A percentile compares a stretch with the other conserved stretches of the same genome.
Evolutionary conservation across 805 yeast species (phyloP).

Genomic region (Candida pini): DNA sequence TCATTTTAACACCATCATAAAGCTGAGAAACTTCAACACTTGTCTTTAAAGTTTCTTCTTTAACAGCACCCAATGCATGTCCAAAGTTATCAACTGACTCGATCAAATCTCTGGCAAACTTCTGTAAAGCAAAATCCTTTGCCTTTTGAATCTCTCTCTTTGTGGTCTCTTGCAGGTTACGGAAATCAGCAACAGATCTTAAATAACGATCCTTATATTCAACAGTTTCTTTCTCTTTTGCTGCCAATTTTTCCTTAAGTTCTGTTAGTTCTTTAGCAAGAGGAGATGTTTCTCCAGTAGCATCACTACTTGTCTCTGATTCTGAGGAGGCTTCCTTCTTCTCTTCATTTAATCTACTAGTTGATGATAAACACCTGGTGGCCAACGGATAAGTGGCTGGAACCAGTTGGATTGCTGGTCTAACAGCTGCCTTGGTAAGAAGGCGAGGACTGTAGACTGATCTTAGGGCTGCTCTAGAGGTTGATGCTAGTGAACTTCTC

Average conservation of each 20-base stretch:
- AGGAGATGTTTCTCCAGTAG: constrained; percentile 20
- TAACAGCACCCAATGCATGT: constrained; percentile 73
- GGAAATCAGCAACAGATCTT: constrained; percentile 86
- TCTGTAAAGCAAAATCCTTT: constrained; percentile 84
- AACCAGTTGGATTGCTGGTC: no score
- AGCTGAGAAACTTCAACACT: constrained; percentile 66
- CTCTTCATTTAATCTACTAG: constrained; percentile 26
- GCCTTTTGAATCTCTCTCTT: constrained; percentile 83
- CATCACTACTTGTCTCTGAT: constrained; percentile 7
- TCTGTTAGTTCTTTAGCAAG: constrained; percentile 30
- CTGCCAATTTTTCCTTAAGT: constrained; percentile 47
- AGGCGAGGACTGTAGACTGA: no score
- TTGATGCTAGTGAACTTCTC: no score
- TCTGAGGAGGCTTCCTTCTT: constrained; percentile 13
- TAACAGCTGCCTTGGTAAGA: constrained; percentile 15
- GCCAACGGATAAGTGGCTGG: no score
- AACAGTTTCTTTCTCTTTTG: constrained; percentile 68
- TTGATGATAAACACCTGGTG: no score
- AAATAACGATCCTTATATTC: constrained; percentile 78
- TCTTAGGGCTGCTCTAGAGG: no score
- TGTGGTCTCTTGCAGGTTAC: constrained; percentile 86
- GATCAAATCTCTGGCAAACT: constrained; percentile 82
- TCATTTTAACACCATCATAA: constrained; percentile 88
- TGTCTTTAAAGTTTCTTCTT: constrained; percentile 51
- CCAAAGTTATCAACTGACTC: constrained; percentile 89